Conservation (phyloP, 768 basidiomycete genomes). For the Russula griseocarnosa region DNA sequence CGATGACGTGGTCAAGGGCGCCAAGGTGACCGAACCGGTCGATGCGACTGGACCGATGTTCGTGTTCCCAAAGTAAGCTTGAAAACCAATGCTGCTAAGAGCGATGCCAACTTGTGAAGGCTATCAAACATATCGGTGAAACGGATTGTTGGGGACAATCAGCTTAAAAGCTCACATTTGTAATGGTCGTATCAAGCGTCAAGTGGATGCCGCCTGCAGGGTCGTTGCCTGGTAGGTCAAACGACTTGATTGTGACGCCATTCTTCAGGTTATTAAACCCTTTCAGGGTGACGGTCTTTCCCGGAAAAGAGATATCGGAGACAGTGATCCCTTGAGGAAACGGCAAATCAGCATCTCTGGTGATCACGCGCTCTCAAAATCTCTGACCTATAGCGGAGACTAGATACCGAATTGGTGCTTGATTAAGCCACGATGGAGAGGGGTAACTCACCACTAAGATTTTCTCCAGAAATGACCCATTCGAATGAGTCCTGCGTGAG, state of each 20-base stretch:
- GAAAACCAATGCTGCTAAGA: constrained; percentile 57
- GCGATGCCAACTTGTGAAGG: constrained; percentile 74
- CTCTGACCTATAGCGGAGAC: constrained; percentile 54
- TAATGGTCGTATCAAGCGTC: constrained; percentile 54
- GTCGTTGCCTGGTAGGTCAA: constrained; percentile 67
- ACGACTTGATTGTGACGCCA: constrained; percentile 59
- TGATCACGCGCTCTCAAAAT: neutral
- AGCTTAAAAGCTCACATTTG: constrained; percentile 46
- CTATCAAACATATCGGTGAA: constrained; percentile 35
- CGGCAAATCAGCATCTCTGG: neutral
- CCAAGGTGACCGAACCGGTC: constrained; percentile 47
- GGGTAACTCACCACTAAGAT: constrained; percentile 50
- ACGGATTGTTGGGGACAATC: neutral
- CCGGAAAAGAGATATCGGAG: constrained; percentile 48
- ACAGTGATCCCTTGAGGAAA: constrained; percentile 50
- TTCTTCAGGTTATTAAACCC: constrained; percentile 66
- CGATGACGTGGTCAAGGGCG: constrained; percentile 49
- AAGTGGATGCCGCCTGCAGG: constrained; percentile 68
- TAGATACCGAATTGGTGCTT: constrained; percentile 26
- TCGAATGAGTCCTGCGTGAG: constrained; percentile 63
- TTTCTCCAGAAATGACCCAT: constrained; percentile 64
- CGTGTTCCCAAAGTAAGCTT: constrained; percentile 49
- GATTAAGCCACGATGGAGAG: neutral
- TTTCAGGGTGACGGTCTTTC: constrained; percentile 58
- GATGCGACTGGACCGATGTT: constrained; percentile 59